These are phyloP conservation scores for Lojkania enalia DNA, from an alignment of 2,329 filamentous ascomycete genomes.

Conservation along the genomic window DNA sequence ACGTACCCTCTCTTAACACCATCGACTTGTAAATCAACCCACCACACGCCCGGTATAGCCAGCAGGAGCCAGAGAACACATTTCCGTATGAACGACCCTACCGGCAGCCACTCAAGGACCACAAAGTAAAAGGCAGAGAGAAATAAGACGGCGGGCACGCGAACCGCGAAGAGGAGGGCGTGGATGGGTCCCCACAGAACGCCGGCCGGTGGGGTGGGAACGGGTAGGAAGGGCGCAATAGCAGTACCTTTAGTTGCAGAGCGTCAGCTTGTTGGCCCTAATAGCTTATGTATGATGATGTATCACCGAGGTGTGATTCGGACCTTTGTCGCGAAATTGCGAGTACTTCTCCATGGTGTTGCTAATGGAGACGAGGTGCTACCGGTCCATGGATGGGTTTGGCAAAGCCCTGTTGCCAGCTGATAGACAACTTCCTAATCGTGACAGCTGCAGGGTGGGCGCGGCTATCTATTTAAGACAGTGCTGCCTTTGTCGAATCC, in stretches of 20 bases:
- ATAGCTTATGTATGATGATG: background rate
- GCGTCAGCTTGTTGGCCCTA: slow-evolving; percentile 5
- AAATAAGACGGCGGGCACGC: slow-evolving; percentile 75
- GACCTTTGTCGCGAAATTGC: slow-evolving; percentile 88
- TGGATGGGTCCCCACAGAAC: slow-evolving; percentile 67
- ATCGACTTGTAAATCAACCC: slow-evolving; percentile 97
- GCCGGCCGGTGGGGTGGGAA: slow-evolving; percentile 65
- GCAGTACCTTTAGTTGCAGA: slow-evolving; percentile 74
- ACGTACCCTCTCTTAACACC: slow-evolving; percentile 85
- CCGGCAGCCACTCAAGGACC: slow-evolving; percentile 79
- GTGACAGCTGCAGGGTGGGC: slow-evolving; percentile 7
- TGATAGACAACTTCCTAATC: slow-evolving; percentile 3
- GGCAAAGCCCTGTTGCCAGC: background rate
- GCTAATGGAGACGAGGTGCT: slow-evolving; percentile 2
- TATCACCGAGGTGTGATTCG: slow-evolving; percentile 1
- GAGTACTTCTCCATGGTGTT: slow-evolving; percentile 86
- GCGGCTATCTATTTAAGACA: slow-evolving; percentile 1
- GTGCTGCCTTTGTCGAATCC: background rate
- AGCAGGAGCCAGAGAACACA: slow-evolving; percentile 85
- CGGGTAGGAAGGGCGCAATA: slow-evolving; percentile 92
- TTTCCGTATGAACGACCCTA: slow-evolving; percentile 72
- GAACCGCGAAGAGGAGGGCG: slow-evolving; percentile 74
- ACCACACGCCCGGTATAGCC: slow-evolving; percentile 91
- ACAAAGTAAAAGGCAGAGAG: slow-evolving; percentile 74
- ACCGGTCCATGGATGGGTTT: slow-evolving; percentile 19